These are phyloP conservation scores for Xylaria arbuscula DNA, from an alignment of 2,329 filamentous ascomycete species.

Conservation along the genomic window DNA sequence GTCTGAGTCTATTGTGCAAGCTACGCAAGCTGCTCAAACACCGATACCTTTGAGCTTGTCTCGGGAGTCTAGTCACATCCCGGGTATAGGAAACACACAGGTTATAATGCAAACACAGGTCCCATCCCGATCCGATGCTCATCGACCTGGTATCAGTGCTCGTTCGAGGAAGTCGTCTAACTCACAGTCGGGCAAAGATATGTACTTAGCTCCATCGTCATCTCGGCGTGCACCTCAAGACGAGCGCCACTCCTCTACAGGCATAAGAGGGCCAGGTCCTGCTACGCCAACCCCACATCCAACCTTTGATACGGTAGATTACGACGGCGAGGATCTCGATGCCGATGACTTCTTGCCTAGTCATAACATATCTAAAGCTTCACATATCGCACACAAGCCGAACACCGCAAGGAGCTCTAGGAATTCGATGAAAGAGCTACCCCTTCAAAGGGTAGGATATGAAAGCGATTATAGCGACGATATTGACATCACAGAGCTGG, in stretches of 20 bases:
- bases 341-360: constrained; percentile 36
- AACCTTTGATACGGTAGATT: constrained; percentile 45
- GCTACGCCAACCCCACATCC: constrained; percentile 35
- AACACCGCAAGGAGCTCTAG: constrained; percentile 37
- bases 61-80: constrained; percentile 48
- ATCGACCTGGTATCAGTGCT: constrained; percentile 19
- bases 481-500: constrained; percentile 64
- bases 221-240: constrained; percentile 38
- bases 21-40: constrained; percentile 56
- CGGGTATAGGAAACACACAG: constrained; percentile 53
- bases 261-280: constrained; percentile 27
- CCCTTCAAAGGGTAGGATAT: constrained; percentile 40
- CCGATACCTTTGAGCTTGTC: constrained; percentile 48
- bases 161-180: constrained; percentile 37
- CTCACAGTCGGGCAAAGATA: constrained; percentile 31
- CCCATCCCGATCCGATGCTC: constrained; percentile 42
- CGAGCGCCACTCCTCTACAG: constrained; percentile 13
- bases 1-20: constrained; percentile 54
- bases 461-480: constrained; percentile 63
- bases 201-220: constrained; percentile 30
- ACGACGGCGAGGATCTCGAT: constrained; percentile 52
- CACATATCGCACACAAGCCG: constrained; percentile 29
- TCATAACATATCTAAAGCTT: constrained; percentile 29
- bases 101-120: constrained; percentile 65
- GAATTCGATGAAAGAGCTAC: constrained; percentile 41